Conservation (phyloP, 129 eudicot species). For the Centella asiatica region DNA sequence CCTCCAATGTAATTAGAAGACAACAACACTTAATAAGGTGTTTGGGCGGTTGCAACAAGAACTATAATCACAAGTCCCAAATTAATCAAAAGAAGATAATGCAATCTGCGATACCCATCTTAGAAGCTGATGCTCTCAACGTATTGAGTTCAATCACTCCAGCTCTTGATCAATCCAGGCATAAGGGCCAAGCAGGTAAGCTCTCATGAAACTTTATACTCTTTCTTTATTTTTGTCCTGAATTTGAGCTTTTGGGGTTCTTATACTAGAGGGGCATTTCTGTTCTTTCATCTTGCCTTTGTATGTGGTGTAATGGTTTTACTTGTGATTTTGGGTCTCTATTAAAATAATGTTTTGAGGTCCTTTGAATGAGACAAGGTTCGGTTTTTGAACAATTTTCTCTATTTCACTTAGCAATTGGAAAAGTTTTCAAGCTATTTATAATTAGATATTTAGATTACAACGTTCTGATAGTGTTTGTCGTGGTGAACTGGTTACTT, state of each 20-base stretch:
- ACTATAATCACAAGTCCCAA: neutral
- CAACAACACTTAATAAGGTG: conserved; percentile 55
- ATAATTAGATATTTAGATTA: too few species aligned
- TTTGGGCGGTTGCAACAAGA: conserved; percentile 24
- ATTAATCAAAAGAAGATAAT: conserved; percentile 21
- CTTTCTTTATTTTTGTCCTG: neutral
- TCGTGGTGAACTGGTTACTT: too few species aligned
- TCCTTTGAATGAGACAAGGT: too few species aligned
- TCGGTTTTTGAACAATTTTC: too few species aligned
- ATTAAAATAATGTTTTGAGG: too few species aligned
- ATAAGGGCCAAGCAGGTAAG: conserved; percentile 98
- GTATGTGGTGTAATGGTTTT: too few species aligned
- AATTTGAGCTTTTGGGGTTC: too few species aligned
- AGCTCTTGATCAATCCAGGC: conserved; percentile 47
- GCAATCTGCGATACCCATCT: conserved; percentile 37
- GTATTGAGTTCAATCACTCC: conserved; percentile 74
- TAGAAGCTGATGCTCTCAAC: conserved; percentile 59
- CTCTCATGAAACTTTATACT: neutral
- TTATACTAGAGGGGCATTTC: too few species aligned
- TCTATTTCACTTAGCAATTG: too few species aligned
- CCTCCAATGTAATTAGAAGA: conserved; percentile 49
- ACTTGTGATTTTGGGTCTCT: too few species aligned
- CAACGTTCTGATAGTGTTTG: too few species aligned
- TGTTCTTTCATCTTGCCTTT: neutral
- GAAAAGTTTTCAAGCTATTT: too few species aligned